These are phyloP conservation scores for Elaeis guineensis DNA, from an alignment of 176 grass and related monocot genomes.

Conservation along the genomic window DNA sequence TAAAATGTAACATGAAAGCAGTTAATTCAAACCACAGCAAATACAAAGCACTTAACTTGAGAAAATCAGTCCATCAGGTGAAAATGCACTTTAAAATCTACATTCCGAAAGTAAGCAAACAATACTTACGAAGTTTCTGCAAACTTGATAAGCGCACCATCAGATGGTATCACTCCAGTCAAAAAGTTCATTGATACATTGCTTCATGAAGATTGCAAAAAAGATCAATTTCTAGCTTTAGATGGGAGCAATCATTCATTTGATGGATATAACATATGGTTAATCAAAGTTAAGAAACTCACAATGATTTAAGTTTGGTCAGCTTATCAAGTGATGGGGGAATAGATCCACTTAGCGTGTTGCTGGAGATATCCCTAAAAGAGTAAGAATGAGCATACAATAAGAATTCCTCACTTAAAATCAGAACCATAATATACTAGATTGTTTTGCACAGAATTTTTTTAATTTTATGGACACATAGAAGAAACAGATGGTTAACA, in stretches of 20 bases:
- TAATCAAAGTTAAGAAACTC: constrained; percentile 26
- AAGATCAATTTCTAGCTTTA: neutral
- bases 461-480: too few relatives aligned
- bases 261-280: too few relatives aligned
- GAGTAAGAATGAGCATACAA: constrained; percentile 12
- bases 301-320: constrained; percentile 77
- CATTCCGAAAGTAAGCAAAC: constrained; percentile 11
- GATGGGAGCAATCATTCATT: too few relatives aligned
- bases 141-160: constrained; percentile 64
- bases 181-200: constrained; percentile 99
- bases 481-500: too few relatives aligned
- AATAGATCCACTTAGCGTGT: constrained; percentile 85
- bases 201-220: constrained; percentile 34
- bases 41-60: too few relatives aligned
- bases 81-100: constrained; percentile 10
- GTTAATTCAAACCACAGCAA: too few relatives aligned
- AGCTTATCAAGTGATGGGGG: constrained; percentile 79
- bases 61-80: constrained; percentile 1
- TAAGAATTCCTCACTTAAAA: neutral
- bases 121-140: constrained; percentile 88
- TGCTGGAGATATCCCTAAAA: constrained; percentile 86
- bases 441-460: too few relatives aligned
- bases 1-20: too few relatives aligned
- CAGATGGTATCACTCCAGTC: constrained; percentile 70
- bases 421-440: neutral